Evolutionary conservation across 352 stramenopile genomes (phyloP).

Genomic region (Phytopythium cucurbitacearum): DNA sequence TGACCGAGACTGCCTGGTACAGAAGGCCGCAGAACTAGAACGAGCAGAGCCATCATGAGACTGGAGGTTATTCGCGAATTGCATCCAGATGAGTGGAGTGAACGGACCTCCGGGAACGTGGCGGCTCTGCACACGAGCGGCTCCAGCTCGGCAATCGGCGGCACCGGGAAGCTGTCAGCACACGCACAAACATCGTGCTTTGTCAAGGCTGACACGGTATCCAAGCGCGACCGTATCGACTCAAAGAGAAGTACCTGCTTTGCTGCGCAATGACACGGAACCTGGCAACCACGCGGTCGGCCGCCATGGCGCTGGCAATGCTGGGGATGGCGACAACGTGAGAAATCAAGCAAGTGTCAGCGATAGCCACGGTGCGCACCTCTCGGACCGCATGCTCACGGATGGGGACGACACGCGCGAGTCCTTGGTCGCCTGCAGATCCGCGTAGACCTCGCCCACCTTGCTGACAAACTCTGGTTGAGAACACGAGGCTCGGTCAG

Average conservation of each 20-base stretch:
- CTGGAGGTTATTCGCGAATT: neutral
- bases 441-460: conserved; percentile 42
- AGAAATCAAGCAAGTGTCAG: neutral
- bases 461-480: conserved; percentile 45
- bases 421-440: conserved; percentile 27
- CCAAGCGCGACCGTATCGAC: neutral
- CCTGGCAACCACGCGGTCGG: conserved; percentile 41
- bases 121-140: conserved; percentile 43
- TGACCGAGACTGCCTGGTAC: conserved; percentile 35
- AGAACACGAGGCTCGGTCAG: neutral
- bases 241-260: conserved; percentile 19
- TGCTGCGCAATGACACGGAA: conserved; percentile 48
- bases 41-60: neutral
- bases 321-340: conserved; percentile 10
- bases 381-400: conserved; percentile 28
- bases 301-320: conserved; percentile 38
- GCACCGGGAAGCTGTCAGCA: conserved; percentile 28
- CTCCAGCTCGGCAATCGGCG: conserved; percentile 48
- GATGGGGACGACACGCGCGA: conserved; percentile 15
- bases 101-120: conserved; percentile 51
- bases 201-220: neutral
- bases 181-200: neutral
- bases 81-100: neutral
- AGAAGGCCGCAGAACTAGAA: conserved; percentile 48
- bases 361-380: conserved; percentile 8